Evolutionary conservation across 805 yeast genomes (phyloP).

Genomic region (Candida easanensis): DNA sequence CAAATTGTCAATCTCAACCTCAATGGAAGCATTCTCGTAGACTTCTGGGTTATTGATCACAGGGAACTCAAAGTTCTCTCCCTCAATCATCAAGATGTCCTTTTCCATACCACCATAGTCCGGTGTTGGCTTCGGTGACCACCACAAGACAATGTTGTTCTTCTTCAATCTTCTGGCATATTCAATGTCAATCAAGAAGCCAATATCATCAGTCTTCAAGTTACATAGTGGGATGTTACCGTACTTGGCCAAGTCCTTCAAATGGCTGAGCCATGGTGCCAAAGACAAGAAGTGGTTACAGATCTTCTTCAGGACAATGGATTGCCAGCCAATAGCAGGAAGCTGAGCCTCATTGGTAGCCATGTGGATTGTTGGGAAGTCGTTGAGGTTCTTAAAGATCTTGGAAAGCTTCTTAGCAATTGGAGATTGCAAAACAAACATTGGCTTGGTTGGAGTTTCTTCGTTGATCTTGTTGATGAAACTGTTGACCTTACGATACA

Average conservation of each 20-base stretch:
- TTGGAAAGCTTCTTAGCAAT: conserved; percentile 44
- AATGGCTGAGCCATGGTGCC: conserved; percentile 67
- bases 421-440: conserved; percentile 76
- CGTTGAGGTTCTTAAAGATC: conserved; percentile 44
- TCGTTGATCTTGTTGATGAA: conserved; percentile 55
- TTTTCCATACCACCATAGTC: conserved; percentile 82
- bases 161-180: conserved; percentile 75
- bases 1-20: conserved; percentile 73
- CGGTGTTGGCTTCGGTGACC: conserved; percentile 80
- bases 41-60: conserved; percentile 73
- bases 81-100: conserved; percentile 47
- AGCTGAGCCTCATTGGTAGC: conserved; percentile 53
- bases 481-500: conserved; percentile 58
- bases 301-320: conserved; percentile 58
- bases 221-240: conserved; percentile 87
- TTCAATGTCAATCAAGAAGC: conserved; percentile 77
- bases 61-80: conserved; percentile 67
- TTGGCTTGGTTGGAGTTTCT: conserved; percentile 60
- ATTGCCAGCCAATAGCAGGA: conserved; percentile 84
- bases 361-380: conserved; percentile 64
- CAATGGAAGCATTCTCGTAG: conserved; percentile 75
- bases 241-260: conserved; percentile 63
- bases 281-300: conserved; percentile 70
- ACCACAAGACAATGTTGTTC: conserved; percentile 80
- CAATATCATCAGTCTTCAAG: conserved; percentile 70